Evolutionary conservation across 371 early-diverging fungal genomes (phyloP), one percentile per base, ranked within the genome.

Genomic region (Mucor saturninus): DNA sequence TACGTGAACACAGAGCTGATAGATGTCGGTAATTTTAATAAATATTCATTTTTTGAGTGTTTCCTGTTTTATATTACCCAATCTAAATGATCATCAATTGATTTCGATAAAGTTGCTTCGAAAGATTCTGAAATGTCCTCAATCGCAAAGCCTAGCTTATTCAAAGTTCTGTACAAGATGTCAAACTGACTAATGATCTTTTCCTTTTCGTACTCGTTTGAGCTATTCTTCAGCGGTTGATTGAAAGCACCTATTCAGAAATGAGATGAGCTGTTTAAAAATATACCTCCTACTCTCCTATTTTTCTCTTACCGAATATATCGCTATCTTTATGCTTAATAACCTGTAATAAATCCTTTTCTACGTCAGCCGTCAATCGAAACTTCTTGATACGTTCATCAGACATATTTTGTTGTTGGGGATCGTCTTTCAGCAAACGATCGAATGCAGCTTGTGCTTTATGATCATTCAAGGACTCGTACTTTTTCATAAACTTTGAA

Each of bases 51-150:
- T 3, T 46, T 21, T 15, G n/a, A 8, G 2, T 21, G 6, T 2
- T 2, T 8, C 5, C 21, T 21, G 8, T 46, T 46, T 46, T 46
- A 21, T 46, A 21, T 55, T 83, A 87, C 85, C 87, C 87, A 87
- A 66, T 85, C 86, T 31, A 87, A 51, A 45, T 81, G 73, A 54
- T 81, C 80, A 9, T 77, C 77, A 7, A 84, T 64, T n/a, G 79
- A 67, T 14, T 73, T 68, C 0, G 85, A 74, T 32, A 73, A 63
- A 10, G 83, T 84, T 0, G 75, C 69, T 21, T 54, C 42, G 46
- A 87, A 76, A 1, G 86, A 85, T 35, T 69, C 63, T 31, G 78
- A 73, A n/a, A 87, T 68, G 64, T 85, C 86, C 0, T 58, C 50
- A 35, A 61, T 55, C 9, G 77, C 65, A 46, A 87, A 87, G 7